phyloP scores from a whole-genome alignment of 2,329 filamentous ascomycete species.

The Helotiales sp. region DNA sequence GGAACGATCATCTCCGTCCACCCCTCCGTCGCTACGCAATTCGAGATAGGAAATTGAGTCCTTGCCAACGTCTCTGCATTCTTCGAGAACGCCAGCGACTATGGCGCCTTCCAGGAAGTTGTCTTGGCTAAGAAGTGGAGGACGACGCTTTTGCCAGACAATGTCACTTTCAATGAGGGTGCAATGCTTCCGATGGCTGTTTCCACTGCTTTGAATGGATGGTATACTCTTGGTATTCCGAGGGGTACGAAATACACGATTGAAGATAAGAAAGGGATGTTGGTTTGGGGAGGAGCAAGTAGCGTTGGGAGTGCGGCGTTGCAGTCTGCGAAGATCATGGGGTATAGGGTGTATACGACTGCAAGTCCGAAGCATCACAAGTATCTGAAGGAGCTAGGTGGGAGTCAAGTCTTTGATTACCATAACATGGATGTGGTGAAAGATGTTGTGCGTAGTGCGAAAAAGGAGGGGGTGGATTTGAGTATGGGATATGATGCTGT shows the following conservation, averaged over 20 bases:
- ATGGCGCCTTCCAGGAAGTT: slow-evolving; percentile 36
- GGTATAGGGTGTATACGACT: slow-evolving; percentile 41
- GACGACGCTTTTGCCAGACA: slow-evolving; percentile 30
- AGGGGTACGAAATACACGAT: slow-evolving; percentile 3
- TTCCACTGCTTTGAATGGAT: slow-evolving; percentile 35
- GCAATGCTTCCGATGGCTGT: slow-evolving; percentile 37
- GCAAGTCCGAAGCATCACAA: slow-evolving; percentile 38
- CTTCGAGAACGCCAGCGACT: neutral
- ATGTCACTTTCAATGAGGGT: slow-evolving; percentile 34
- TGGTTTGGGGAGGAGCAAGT: slow-evolving; percentile 29
- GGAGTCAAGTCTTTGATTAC: slow-evolving; percentile 43
- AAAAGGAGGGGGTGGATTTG: slow-evolving; percentile 6
- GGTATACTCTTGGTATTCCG: slow-evolving; percentile 28
- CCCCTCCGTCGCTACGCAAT: neutral
- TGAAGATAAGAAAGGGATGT: slow-evolving; percentile 18
- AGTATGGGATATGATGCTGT: slow-evolving; percentile 9
- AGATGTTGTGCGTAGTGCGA: slow-evolving; percentile 31
- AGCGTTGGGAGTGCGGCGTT: slow-evolving; percentile 37
- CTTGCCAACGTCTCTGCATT: slow-evolving; percentile 32
- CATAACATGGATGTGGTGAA: slow-evolving; percentile 26
- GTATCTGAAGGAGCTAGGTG: slow-evolving; percentile 40
- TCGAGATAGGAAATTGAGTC: slow-evolving; percentile 24
- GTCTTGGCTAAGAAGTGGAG: slow-evolving; percentile 25
- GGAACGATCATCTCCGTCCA: neutral
- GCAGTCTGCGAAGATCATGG: slow-evolving; percentile 42